Evolutionary conservation across 1,139 yeast genomes (phyloP).

Genomic region (Kurtzmaniella natalensis): DNA sequence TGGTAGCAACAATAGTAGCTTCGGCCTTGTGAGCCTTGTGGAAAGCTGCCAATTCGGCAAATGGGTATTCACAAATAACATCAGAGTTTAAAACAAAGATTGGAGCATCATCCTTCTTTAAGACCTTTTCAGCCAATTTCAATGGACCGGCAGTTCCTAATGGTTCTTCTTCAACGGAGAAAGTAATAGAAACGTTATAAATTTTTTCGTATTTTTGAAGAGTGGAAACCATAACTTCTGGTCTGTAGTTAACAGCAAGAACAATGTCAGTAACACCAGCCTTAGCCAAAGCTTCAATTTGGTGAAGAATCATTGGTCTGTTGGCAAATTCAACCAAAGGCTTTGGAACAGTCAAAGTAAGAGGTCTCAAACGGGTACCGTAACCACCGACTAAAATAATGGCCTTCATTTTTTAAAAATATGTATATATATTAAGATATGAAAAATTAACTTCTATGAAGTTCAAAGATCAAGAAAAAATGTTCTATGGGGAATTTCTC

Average conservation of each 20-base stretch:
- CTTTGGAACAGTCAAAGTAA: conserved; percentile 94
- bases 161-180: conserved; percentile 98
- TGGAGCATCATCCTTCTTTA: conserved; percentile 93
- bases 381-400: conserved; percentile 98
- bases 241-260: conserved; percentile 97
- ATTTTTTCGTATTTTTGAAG: conserved; percentile 90
- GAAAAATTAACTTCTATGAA: conserved; percentile 5
- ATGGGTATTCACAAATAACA: conserved; percentile 98
- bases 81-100: conserved; percentile 98
- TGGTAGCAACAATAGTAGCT: conserved; percentile 98
- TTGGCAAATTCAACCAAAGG: conserved; percentile 98
- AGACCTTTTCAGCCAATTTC: conserved; percentile 90
- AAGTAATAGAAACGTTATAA: conserved; percentile 92
- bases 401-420: conserved; percentile 75
- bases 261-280: conserved; percentile 99
- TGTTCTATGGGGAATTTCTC: neutral
- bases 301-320: conserved; percentile 97
- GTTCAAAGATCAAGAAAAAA: conserved; percentile 8
- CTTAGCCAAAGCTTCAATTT: conserved; percentile 94
- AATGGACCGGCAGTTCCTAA: conserved; percentile 99
- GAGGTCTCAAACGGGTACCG: conserved; percentile 99
- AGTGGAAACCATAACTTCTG: conserved; percentile 97
- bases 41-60: conserved; percentile 85
- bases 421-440: conserved; percentile 1
- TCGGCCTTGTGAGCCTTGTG: conserved; percentile 95